Evolutionary conservation across 202 grass and related monocot species (phyloP).

Genomic region (Panicum hallii): DNA sequence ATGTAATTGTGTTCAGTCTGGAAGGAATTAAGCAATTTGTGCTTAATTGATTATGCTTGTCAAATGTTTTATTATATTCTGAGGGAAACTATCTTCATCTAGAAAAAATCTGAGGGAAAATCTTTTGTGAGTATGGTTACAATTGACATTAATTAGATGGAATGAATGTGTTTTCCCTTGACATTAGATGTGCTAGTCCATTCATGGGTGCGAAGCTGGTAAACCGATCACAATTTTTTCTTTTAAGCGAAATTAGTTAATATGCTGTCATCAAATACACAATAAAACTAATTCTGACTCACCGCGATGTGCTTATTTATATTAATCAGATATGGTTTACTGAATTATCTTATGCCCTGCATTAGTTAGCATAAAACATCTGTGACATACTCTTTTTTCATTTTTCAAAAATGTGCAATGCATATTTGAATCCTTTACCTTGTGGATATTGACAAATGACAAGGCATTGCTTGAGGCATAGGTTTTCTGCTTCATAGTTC

Average conservation of each 20-base stretch:
- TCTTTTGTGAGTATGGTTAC: background rate
- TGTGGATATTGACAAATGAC: background rate
- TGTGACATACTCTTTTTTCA: background rate
- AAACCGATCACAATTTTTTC: slow-evolving; percentile 12
- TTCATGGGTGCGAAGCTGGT: background rate
- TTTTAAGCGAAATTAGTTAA: slow-evolving; percentile 4
- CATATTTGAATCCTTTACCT: background rate
- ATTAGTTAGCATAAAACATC: slow-evolving; percentile 15
- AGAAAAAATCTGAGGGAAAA: background rate
- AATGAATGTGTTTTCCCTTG: slow-evolving; percentile 15
- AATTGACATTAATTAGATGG: background rate
- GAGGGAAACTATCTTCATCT: background rate
- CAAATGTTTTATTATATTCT: background rate
- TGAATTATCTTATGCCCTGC: background rate
- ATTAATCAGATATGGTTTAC: background rate
- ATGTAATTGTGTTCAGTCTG: background rate
- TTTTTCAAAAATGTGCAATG: background rate
- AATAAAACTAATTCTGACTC: background rate
- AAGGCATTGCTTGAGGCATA: slow-evolving; percentile 11
- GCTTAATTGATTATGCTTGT: background rate
- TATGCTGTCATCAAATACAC: slow-evolving; percentile 7
- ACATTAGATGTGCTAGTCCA: background rate
- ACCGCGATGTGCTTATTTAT: background rate
- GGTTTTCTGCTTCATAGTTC: slow-evolving; percentile 18
- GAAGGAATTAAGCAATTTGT: slow-evolving; percentile 4